Percentiles rank a stretch among this genome's conserved stretches.
Evolutionary conservation across 345 rosid species (phyloP).

Genomic region (Boechera stricta): DNA sequence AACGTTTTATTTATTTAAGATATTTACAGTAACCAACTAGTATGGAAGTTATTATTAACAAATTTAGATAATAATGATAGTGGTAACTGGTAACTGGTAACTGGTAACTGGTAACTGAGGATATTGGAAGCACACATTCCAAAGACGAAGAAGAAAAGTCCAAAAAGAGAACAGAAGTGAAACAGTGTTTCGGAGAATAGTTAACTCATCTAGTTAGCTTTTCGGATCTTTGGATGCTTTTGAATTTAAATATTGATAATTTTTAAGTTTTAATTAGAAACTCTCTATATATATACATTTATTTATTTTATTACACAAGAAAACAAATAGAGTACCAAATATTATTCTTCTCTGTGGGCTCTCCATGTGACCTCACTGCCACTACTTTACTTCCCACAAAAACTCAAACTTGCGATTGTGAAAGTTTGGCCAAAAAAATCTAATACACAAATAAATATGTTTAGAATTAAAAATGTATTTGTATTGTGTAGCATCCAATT

Average conservation of each 20-base stretch:
- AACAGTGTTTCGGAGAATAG: conserved; percentile 47
- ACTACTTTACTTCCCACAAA: conserved; percentile 41
- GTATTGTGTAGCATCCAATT: not conserved
- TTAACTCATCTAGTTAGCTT: conserved; percentile 38
- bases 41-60: conserved; percentile 7
- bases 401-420: conserved; percentile 37
- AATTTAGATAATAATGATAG: conserved; percentile 20
- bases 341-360: conserved; percentile 44
- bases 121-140: conserved; percentile 61
- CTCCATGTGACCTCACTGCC: conserved; percentile 77
- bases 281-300: conserved; percentile 31
- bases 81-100: conserved; percentile 16
- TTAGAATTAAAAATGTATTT: not conserved
- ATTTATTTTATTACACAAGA: conserved; percentile 29
- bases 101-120: conserved; percentile 9
- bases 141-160: conserved; percentile 56
- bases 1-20: not conserved
- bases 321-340: conserved; percentile 45
- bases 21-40: not conserved
- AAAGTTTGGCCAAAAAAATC: conserved; percentile 14
- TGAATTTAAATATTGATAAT: not conserved
- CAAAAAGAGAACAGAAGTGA: conserved; percentile 56
- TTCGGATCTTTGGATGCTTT: conserved; percentile 46
- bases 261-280: conserved; percentile 1
- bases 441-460: not conserved